Evolutionary conservation across 208 protist genomes (phyloP), one percentile per base, ranked within the genome.

Genomic region (Perkinsela sp.): DNA sequence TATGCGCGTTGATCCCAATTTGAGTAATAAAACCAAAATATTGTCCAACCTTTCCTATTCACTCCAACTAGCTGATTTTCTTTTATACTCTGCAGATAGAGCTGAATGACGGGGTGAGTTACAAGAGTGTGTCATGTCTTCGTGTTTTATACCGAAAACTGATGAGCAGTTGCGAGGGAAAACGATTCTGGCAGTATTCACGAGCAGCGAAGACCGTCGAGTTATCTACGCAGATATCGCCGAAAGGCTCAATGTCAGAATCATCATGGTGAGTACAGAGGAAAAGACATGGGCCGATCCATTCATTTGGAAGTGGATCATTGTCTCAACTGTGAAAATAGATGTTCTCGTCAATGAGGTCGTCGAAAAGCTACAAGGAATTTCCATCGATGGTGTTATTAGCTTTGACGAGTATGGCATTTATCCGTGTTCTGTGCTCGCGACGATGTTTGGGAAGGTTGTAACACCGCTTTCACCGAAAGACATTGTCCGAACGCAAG

Each of bases 391-490:
- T n/a, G 84, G 80, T 0, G 74, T 85, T n/a, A 71, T 90, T 0
- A 84, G 82, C 0, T 86, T 87, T 70, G 84, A 90, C 68, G 84
- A 90, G 76, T 90, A 87, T 73, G 84, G 72, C 30, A 77, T 86
- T 1, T 86, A 84, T 69, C 77, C 80, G 15, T 78, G 80, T 0
- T 78, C 81, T 1, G 65, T 71, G 22, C 28, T 90, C 2, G 75
- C 84, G 2, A 70, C 30, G 31, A 31, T 69, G 1, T 69, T 75
- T 29, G 65, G 67, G 0, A 71, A 79, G n/a, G 69, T 67, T 0
- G 67, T 73, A 0, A 70, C 83, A 30, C 84, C 84, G n/a, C 74
- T 86, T 1, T 76, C 81, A 0, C 71, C 80, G 0, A 66, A 71
- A 2, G 73, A 66, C 15, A n/a, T 90, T 1, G 74, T 73, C 30